Evolutionary conservation across 345 rosid genomes (phyloP).

Genomic region (Eutrema yunnanense): DNA sequence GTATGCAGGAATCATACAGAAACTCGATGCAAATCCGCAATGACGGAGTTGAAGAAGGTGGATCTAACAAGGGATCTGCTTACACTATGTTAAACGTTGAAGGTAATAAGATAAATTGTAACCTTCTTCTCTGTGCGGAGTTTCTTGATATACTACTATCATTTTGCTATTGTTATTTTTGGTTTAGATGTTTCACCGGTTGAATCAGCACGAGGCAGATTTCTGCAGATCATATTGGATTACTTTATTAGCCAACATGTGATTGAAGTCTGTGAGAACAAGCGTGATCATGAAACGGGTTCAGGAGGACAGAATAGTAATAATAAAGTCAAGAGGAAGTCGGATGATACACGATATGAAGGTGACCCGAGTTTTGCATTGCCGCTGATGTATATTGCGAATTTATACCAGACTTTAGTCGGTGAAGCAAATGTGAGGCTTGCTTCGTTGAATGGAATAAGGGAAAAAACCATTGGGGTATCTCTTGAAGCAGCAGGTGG

Average conservation of each 20-base stretch:
- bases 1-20: slow-evolving; percentile 69
- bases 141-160: neutral
- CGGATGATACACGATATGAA: slow-evolving; percentile 62
- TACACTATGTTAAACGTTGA: slow-evolving; percentile 52
- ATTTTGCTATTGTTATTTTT: neutral
- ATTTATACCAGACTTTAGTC: slow-evolving; percentile 76
- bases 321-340: slow-evolving; percentile 56
- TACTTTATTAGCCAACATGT: slow-evolving; percentile 62
- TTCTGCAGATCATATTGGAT: slow-evolving; percentile 72
- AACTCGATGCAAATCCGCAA: slow-evolving; percentile 53
- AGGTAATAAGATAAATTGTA: slow-evolving; percentile 35
- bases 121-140: neutral
- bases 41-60: slow-evolving; percentile 62
- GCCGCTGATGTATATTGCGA: slow-evolving; percentile 93
- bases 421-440: slow-evolving; percentile 69
- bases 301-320: slow-evolving; percentile 40
- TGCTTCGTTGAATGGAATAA: slow-evolving; percentile 67
- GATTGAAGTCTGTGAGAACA: slow-evolving; percentile 50
- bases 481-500: slow-evolving; percentile 98
- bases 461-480: slow-evolving; percentile 78
- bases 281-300: slow-evolving; percentile 39
- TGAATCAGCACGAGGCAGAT: slow-evolving; percentile 74
- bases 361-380: slow-evolving; percentile 70
- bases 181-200: slow-evolving; percentile 71
- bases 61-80: slow-evolving; percentile 38